Conservation (phyloP, 192 early-diverging fungal genomes). For the Coemansia sp. region DNA sequence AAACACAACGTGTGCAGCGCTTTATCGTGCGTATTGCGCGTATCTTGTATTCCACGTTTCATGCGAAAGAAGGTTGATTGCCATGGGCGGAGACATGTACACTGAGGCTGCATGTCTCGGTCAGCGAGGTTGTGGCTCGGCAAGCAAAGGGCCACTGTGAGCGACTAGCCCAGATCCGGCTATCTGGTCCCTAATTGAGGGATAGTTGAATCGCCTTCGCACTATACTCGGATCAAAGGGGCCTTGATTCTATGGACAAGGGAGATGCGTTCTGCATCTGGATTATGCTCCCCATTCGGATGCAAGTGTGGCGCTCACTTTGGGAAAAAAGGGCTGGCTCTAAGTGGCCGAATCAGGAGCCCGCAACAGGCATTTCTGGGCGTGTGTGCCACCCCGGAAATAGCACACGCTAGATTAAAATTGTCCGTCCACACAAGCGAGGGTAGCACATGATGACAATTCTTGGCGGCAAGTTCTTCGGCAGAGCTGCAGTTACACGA, state of each 20-base stretch:
- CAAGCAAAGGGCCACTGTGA: neutral
- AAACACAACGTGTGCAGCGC: neutral
- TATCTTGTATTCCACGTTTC: neutral
- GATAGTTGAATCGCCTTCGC: neutral
- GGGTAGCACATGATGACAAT: neutral
- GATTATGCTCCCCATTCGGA: neutral
- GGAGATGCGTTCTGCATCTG: neutral
- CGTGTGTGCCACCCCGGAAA: neutral
- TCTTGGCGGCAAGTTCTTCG: constrained; percentile 4
- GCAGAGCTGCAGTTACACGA: constrained; percentile 4
- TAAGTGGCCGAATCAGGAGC: neutral
- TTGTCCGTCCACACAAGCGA: neutral
- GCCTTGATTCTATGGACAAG: neutral
- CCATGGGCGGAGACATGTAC: neutral
- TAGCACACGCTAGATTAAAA: neutral
- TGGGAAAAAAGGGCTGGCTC: neutral
- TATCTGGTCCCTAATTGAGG: neutral
- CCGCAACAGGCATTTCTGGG: neutral
- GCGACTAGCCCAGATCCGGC: neutral
- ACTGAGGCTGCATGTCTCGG: neutral
- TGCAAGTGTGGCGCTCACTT: neutral
- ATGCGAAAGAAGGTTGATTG: neutral
- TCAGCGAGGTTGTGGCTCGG: neutral
- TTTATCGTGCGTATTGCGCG: neutral
- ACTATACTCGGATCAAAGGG: neutral